phyloP scores from a whole-genome alignment of 306 rosid species.

The Lathyrus aphaca region DNA sequence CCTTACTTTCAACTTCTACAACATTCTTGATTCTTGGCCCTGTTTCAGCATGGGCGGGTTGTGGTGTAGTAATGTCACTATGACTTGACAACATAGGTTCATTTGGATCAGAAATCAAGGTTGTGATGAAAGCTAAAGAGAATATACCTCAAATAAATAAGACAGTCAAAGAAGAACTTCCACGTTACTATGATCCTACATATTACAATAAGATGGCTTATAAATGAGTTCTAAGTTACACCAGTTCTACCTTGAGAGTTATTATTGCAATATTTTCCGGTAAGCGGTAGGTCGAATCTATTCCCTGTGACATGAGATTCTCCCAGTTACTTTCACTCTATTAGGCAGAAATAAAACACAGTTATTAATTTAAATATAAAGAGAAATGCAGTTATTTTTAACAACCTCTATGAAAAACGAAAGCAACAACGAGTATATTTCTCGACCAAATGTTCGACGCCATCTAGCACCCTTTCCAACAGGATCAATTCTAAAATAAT shows the following conservation, averaged over 20 bases:
- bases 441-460: constrained; percentile 92
- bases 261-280: constrained; percentile 53
- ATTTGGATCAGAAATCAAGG: no score
- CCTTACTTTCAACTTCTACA: no score
- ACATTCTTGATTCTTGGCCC: no score
- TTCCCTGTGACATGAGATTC: constrained; percentile 55
- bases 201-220: constrained; percentile 29
- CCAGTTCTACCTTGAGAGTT: no score
- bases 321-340: constrained; percentile 65
- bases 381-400: constrained; percentile 20
- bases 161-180: constrained; percentile 75
- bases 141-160: constrained; percentile 74
- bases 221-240: not conserved
- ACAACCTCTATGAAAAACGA: constrained; percentile 73
- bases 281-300: constrained; percentile 62
- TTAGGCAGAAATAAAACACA: constrained; percentile 30
- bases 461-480: constrained; percentile 85
- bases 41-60: no score
- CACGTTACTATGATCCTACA: constrained; percentile 69
- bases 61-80: no score
- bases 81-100: no score
- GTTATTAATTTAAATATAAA: not conserved
- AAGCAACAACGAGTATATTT: constrained; percentile 83
- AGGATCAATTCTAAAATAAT: constrained; percentile 78
- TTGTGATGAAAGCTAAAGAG: no score